Evolutionary conservation across 2,329 filamentous ascomycete genomes (phyloP), one percentile per base, ranked within the genome.

Genomic region (Didymosphaeria variabile): DNA sequence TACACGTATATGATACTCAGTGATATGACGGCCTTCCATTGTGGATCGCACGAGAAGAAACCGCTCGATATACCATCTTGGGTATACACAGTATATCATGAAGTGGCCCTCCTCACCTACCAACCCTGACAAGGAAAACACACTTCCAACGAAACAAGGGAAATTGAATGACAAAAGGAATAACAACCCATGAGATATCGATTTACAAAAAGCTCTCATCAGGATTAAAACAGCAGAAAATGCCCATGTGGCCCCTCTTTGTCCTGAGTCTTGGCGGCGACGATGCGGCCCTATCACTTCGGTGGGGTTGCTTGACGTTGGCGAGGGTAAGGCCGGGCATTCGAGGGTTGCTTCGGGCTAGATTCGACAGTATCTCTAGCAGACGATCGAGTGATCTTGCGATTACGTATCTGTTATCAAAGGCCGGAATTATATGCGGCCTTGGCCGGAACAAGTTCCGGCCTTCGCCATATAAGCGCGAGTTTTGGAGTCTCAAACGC

Each of bases 361-460:
- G 23, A 40, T 19, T 56, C 26, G 66, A 52, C 59, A 60, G 10
- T n/a, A 32, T 36, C 6, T 6, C 40, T 29, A 45, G 49, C 42
- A 49, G 64, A 59, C 51, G 29, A 65, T 62, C 54, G 64, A 70
- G 55, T 67, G 69, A 72, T 72, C 64, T 66, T 67, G 68, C 58
- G 60, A 78, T 79, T 79, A 79, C 76, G 76, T 79, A 77, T 69
- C 72, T 70, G 74, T 72, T 66, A 65, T 63, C 66, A 71, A 6
- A 29, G 74, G 73, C 74, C 75, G 75, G 75, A 76, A 72, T 69
- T 70, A 64, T 29, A 29, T 29, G 26, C 26, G 26, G 26, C 26
- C 26, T 29, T 29, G 70, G 70, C 69, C 75, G 76, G 76, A 72
- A 71, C 66, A 10, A 2, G 56, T 67, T 71, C 75, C 76, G 76